Evolutionary conservation across 2,329 filamentous ascomycete species (phyloP), one percentile per base, ranked within the genome.

Genomic region (Alternaria sp.): DNA sequence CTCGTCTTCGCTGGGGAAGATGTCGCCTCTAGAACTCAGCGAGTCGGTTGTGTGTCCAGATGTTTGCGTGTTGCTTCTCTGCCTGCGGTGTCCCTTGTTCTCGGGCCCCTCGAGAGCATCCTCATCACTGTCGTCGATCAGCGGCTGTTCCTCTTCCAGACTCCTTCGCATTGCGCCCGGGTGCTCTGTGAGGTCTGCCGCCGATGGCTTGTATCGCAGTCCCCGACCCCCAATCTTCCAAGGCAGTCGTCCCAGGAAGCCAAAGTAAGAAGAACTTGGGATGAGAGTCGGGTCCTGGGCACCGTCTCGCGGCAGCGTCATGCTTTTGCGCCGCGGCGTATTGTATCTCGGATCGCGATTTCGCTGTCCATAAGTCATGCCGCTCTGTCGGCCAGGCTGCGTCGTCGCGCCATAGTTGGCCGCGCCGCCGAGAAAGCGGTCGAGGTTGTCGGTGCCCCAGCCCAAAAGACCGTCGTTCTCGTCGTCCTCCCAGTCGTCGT

Each of bases 1-100:
- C 60, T 96, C 93, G 54, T 94, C 93, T 72, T 97, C 93, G 71
- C 93, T 97, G 0, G 93, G 93, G 68, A 97, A 95, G 12, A 98
- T 82, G 79, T 98, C 94, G 2, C 93, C 93, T 48, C 94, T 85
- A 11, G 93, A 97, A 71, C 94, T 91, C 65, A 91, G 89, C 6
- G 94, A 97, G 75, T 94, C 93, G 28, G 89, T 91, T 1, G 94
- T 97, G 65, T 90, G 90, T 41, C 90, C 90, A 12, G 93, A 97
- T 5, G 88, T 90, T 14, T 88, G 86, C 1, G 94, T 97, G 48
- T 88, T 88, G 78, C 94, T 97, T 52, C 94, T 86, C 66, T 89
- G 86, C 67, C 90, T 83, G 22, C 76, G 73, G 56, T 84, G 81
- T 7, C 66, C 66, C 58, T 78, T 80, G 49, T 64, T 63, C 52